phyloP scores from a whole-genome alignment of 1,139 yeast genomes.

The Saccharomyces uvarum region DNA sequence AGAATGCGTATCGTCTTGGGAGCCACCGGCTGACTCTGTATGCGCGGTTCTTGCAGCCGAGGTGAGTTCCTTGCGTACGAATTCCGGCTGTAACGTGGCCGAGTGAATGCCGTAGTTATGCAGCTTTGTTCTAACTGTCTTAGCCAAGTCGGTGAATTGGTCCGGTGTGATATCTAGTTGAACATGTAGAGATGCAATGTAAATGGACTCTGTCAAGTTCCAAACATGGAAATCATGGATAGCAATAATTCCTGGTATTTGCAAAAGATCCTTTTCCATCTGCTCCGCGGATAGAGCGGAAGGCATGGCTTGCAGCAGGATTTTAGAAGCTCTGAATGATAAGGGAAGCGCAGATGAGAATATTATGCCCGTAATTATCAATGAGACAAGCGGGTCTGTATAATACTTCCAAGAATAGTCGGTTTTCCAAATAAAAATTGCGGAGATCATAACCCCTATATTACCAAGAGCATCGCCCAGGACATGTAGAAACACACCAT shows the following conservation, averaged over 20 bases:
- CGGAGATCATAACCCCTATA: slow-evolving; percentile 84
- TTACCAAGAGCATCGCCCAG: slow-evolving; percentile 95
- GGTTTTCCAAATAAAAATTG: slow-evolving; percentile 89
- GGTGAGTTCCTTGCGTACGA: slow-evolving; percentile 31
- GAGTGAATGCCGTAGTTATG: slow-evolving; percentile 84
- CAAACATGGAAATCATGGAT: slow-evolving; percentile 95
- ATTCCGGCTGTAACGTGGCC: slow-evolving; percentile 94
- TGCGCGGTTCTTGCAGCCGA: slow-evolving; percentile 30
- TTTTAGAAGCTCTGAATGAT: slow-evolving; percentile 79
- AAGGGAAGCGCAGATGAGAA: slow-evolving; percentile 88
- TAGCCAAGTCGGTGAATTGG: slow-evolving; percentile 63
- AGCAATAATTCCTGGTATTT: slow-evolving; percentile 66
- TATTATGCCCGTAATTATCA: slow-evolving; percentile 78
- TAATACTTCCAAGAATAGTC: slow-evolving; percentile 81
- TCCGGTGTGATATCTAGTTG: slow-evolving; percentile 60
- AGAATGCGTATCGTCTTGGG: background rate
- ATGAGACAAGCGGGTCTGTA: slow-evolving; percentile 78
- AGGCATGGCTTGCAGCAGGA: slow-evolving; percentile 89
- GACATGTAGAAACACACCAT: slow-evolving; percentile 92
- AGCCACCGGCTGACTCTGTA: slow-evolving; percentile 34
- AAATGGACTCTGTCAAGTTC: slow-evolving; percentile 84
- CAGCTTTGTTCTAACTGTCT: slow-evolving; percentile 68
- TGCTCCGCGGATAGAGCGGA: slow-evolving; percentile 66
- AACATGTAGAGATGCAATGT: slow-evolving; percentile 84
- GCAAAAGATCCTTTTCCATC: slow-evolving; percentile 59